Evolutionary conservation across 2,329 filamentous ascomycete species (phyloP).

Genomic region (Colletotrichum magnum): DNA sequence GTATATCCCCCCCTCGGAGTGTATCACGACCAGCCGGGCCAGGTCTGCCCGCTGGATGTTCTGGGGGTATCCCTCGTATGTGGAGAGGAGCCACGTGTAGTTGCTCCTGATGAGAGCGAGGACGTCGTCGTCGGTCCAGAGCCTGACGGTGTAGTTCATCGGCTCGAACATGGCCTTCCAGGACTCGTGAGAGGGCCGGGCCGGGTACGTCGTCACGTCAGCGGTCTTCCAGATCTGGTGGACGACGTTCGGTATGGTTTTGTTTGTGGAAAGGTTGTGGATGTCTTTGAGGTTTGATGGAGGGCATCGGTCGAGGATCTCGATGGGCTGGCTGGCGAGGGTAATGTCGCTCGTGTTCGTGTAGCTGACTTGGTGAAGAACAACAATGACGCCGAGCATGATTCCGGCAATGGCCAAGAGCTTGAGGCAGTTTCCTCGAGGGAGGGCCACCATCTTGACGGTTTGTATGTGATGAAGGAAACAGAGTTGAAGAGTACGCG

Average conservation of each 20-base stretch:
- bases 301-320: conserved; percentile 12
- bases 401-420: background rate
- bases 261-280: background rate
- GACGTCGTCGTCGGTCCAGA: conserved; percentile 45
- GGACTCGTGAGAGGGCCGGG: conserved; percentile 25
- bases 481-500: background rate
- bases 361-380: conserved; percentile 33
- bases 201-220: conserved; percentile 41
- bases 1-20: conserved; percentile 45
- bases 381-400: background rate
- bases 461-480: background rate
- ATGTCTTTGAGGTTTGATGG: background rate
- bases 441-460: conserved; percentile 9
- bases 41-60: conserved; percentile 46
- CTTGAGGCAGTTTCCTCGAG: conserved; percentile 11
- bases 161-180: conserved; percentile 42
- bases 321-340: conserved; percentile 18
- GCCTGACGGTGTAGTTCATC: conserved; percentile 43
- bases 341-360: conserved; percentile 17
- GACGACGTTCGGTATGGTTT: conserved; percentile 38
- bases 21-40: conserved; percentile 43
- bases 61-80: conserved; percentile 43
- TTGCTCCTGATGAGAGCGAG: conserved; percentile 37
- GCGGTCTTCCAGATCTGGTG: conserved; percentile 46
- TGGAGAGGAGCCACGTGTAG: conserved; percentile 44